These are phyloP conservation scores for Atkinsonella hypoxylon DNA, from an alignment of 2,329 filamentous ascomycete species.

Conservation along the genomic window DNA sequence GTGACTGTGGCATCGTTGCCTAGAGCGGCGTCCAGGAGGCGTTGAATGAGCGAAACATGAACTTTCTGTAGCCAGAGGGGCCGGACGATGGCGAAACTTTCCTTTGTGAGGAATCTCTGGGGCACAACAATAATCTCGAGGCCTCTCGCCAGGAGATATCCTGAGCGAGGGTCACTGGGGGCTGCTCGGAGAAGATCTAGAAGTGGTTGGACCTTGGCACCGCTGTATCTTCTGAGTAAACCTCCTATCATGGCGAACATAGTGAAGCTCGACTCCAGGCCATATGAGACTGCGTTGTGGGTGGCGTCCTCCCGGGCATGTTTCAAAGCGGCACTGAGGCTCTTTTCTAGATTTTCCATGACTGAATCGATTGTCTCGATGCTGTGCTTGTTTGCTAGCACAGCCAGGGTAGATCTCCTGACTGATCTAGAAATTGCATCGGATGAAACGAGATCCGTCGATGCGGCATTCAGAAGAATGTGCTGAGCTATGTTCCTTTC, in stretches of 20 bases:
- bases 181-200: slow-evolving; percentile 24
- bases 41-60: slow-evolving; percentile 33
- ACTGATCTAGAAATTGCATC: slow-evolving; percentile 15
- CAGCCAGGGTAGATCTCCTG: slow-evolving; percentile 25
- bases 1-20: slow-evolving; percentile 16
- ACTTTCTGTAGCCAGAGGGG: slow-evolving; percentile 37
- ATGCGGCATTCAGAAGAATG: slow-evolving; percentile 18
- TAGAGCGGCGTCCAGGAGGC: slow-evolving; percentile 31
- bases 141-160: slow-evolving; percentile 28
- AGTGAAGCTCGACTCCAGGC: slow-evolving; percentile 11
- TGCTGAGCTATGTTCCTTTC: slow-evolving; percentile 23
- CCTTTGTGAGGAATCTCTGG: slow-evolving; percentile 25
- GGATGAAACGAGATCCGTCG: slow-evolving; percentile 3
- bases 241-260: slow-evolving; percentile 26
- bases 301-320: neutral
- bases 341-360: slow-evolving; percentile 16
- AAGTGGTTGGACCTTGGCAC: slow-evolving; percentile 21
- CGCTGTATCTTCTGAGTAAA: slow-evolving; percentile 25
- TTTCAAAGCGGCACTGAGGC: slow-evolving; percentile 12
- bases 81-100: slow-evolving; percentile 31
- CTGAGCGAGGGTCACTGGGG: slow-evolving; percentile 20
- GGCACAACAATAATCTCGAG: slow-evolving; percentile 31
- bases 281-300: neutral
- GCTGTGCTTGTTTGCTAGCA: slow-evolving; percentile 33
- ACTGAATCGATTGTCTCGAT: slow-evolving; percentile 20